Evolutionary conservation across 495 filamentous ascomycete species (phyloP).

Genomic region (Symbiotaphrina buchneri): DNA sequence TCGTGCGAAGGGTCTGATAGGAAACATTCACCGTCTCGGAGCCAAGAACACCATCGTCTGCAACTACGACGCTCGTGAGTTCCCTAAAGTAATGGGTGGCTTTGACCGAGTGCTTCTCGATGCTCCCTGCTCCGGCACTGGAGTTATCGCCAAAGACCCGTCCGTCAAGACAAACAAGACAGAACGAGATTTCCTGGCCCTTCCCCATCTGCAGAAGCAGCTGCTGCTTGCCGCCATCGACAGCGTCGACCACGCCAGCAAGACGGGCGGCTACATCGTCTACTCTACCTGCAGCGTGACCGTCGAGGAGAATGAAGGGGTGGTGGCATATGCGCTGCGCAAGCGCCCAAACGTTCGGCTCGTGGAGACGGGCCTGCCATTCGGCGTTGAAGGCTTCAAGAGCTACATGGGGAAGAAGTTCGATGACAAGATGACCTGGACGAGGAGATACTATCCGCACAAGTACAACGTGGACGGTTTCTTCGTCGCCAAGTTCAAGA

Average conservation of each 20-base stretch:
- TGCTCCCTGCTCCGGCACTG: conserved; percentile 62
- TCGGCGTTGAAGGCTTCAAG: conserved; percentile 79
- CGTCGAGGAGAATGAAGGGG: conserved; percentile 81
- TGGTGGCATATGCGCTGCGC: conserved; percentile 77
- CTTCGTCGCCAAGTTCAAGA: conserved; percentile 95
- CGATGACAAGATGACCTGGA: conserved; percentile 61
- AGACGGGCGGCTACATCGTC: conserved; percentile 83
- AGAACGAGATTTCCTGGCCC: conserved; percentile 71
- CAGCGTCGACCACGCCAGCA: conserved; percentile 63
- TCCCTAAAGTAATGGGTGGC: conserved; percentile 82
- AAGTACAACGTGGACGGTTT: conserved; percentile 95
- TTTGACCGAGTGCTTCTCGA: conserved; percentile 74
- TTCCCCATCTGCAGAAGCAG: conserved; percentile 89
- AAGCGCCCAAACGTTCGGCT: conserved; percentile 85
- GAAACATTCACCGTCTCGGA: conserved; percentile 91
- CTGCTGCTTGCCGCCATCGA: conserved; percentile 85
- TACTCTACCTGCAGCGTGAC: conserved; percentile 88
- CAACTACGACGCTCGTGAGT: conserved; percentile 80
- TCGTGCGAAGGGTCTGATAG: conserved; percentile 88
- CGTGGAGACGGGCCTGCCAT: conserved; percentile 80
- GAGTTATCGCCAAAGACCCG: conserved; percentile 88
- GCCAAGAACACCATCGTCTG: conserved; percentile 86
- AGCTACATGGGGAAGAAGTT: conserved; percentile 78
- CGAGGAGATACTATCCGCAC: conserved; percentile 82
- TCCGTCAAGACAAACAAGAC: conserved; percentile 95